Evolutionary conservation across 306 rosid species (phyloP), one percentile per base, ranked within the genome.

Genomic region (Castanea mollissima): DNA sequence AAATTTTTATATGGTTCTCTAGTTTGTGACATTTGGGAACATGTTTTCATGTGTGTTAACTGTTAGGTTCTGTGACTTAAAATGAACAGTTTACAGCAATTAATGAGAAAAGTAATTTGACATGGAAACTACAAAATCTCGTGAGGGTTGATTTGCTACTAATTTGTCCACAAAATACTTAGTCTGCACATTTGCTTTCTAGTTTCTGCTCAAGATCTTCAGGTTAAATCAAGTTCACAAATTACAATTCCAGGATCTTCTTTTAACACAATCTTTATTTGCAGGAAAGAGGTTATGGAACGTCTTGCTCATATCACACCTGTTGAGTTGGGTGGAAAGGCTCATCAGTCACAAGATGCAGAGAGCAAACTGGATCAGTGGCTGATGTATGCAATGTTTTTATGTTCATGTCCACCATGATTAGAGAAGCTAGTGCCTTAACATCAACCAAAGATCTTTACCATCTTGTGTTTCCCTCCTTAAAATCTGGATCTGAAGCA

Each of bases 281-380:
- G 86, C 97, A 96, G 99, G 94, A 74, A 80, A 70, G 98, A 96
- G 86, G 97, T 96, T 83, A 75, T 87, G 89, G 97, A 93, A 74
- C 99, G 99, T 74, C 97, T 96, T 86, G 84, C 92, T 79, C 93
- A 96, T 85, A 85, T 96, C 79, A 93, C 99, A 55, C 94, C 99
- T 29, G 76, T 90, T 79, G 99, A 96, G 86, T 87, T 96, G 89
- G 99, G 98, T 69, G 99, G 97, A 74, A 96, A 91, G 88, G 96
- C 96, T 83, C 96, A 96, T 86, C 96, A 84, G 64, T 90, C 97
- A 8, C 98, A 91, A 85, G 99, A 96, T 85, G 86, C 92, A 41
- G 99, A 96, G 87, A 96, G 80, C 89, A 96, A 96, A 85, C 82
- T 93, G 77, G 99, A 96, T 81, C 99, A 96, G 88, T 96, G 99